Evolutionary conservation across 768 basidiomycete genomes (phyloP), one percentile per base, ranked within the genome.

Genomic region (Xerocomellus intermedius): DNA sequence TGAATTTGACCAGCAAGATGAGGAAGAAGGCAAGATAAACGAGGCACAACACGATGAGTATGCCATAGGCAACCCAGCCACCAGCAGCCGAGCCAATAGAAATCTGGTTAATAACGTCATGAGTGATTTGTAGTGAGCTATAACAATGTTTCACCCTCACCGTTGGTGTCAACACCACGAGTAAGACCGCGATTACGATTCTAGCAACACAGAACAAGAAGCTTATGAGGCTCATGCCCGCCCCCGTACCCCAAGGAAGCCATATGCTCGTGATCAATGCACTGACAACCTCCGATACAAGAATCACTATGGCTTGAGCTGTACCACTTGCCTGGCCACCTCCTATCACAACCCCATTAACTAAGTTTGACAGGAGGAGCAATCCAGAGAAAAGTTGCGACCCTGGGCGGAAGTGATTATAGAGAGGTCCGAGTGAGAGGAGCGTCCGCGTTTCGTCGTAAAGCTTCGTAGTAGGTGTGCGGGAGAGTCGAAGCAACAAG

Each of bases 181-280:
- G 77, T 33, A 99, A 73, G 14, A 98, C 94, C 3, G 91, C 89
- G 22, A 94, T 82, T 26, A 94, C 86, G 63, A 97, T 95, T 60
- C 96, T 80, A 21, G 90, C 86, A 5, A 96, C 90, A 55, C 92
- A 94, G 64, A 96, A 88, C 64, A 97, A 75, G 77, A 98, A 98
- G 69, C 91, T 94, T 55, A 96, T 87, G 35, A 94, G 78, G 14
- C 95, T 96, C 97, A 98, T 98, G 57, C 93, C 91, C 2, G 96
- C 94, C 2, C 96, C 94, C 50, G 89, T 89, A 30, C 92, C 93
- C 96, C 96, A 99, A 17, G 95, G 95, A 55, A 97, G 80, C 93
- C 93, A 97, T 32, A 96, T 77, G 57, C 91, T 94, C 32, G 95
- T 97, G 26, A 91, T 83, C 54, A 98, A 75, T 6, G 94, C 91